A percentile compares a stretch with the other conserved stretches of the same genome.
Evolutionary conservation across 208 protist genomes (phyloP).

Genomic region (Zelonia costaricensis): DNA sequence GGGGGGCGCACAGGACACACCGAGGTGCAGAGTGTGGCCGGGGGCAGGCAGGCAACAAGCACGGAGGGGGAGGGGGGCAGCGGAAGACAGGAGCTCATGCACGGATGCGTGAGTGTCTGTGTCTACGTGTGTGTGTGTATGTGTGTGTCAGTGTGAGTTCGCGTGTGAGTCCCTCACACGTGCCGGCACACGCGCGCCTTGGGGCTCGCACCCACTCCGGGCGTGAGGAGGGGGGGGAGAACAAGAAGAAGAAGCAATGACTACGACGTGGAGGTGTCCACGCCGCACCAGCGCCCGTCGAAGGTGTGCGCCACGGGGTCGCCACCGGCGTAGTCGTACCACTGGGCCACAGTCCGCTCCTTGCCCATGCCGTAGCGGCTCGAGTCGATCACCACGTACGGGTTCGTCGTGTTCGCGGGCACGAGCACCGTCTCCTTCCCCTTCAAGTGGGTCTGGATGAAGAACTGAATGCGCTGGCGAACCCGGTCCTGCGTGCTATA

Average conservation of each 20-base stretch:
- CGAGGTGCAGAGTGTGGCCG: too few relatives aligned
- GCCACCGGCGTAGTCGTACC: slow-evolving; percentile 73
- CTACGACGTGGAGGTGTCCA: too few relatives aligned
- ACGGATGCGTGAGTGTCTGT: too few relatives aligned
- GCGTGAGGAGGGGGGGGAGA: too few relatives aligned
- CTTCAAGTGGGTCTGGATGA: slow-evolving; percentile 34
- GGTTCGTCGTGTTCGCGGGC: slow-evolving; percentile 24
- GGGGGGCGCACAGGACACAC: too few relatives aligned
- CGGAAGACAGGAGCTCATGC: background rate
- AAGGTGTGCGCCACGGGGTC: slow-evolving; percentile 50
- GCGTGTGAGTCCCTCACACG: too few relatives aligned
- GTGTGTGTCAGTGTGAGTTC: background rate
- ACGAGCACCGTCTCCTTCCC: slow-evolving; percentile 8
- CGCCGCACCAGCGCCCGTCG: slow-evolving; percentile 59
- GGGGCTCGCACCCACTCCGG: too few relatives aligned
- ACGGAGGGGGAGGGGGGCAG: background rate
- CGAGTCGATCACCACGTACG: slow-evolving; percentile 55
- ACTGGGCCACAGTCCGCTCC: slow-evolving; percentile 55
- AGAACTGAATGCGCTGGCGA: slow-evolving; percentile 56
- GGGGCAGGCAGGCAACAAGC: too few relatives aligned
- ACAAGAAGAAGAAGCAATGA: too few relatives aligned
- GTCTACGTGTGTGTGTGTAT: background rate
- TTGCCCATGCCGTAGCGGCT: slow-evolving; percentile 77
- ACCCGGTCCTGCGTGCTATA: slow-evolving; percentile 23
- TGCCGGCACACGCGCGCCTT: too few relatives aligned